Percentiles rank a stretch among this genome's conserved stretches.
Conservation (phyloP, 140 eudicot genomes). For the Bidens hawaiensis region DNA sequence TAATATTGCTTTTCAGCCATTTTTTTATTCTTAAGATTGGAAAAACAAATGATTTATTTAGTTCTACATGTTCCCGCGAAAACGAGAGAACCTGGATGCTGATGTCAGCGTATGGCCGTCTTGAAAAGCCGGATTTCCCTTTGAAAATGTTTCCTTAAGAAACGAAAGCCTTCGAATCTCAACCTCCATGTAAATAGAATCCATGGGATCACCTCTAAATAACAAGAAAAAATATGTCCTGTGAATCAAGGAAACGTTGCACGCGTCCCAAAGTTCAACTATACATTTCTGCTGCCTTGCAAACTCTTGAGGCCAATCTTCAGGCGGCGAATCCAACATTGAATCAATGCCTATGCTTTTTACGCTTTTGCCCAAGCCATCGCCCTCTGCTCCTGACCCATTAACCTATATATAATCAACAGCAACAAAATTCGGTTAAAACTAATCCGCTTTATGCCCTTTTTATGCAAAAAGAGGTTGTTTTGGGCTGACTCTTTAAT, state of each 20-base stretch:
- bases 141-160: constrained; percentile 71
- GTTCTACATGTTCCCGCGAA: no score
- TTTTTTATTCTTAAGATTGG: no score
- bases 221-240: constrained; percentile 91
- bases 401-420: constrained; percentile 28
- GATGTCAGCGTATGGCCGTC: constrained; percentile 64
- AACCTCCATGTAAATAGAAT: constrained; percentile 96
- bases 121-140: constrained; percentile 60
- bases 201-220: constrained; percentile 78
- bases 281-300: constrained; percentile 64
- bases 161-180: constrained; percentile 85
- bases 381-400: constrained; percentile 36
- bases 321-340: constrained; percentile 35
- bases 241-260: constrained; percentile 85
- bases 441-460: not conserved
- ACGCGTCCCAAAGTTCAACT: constrained; percentile 75
- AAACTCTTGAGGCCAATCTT: constrained; percentile 67
- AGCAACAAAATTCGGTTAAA: constrained; percentile 8
- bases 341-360: constrained; percentile 69
- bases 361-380: constrained; percentile 39
- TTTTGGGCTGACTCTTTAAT: not conserved
- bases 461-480: not conserved
- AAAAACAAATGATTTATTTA: no score
- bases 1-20: no score
- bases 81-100: constrained; percentile 61